Conservation (phyloP, 106 monocot genomes). For the Cymbidium sinense region DNA sequence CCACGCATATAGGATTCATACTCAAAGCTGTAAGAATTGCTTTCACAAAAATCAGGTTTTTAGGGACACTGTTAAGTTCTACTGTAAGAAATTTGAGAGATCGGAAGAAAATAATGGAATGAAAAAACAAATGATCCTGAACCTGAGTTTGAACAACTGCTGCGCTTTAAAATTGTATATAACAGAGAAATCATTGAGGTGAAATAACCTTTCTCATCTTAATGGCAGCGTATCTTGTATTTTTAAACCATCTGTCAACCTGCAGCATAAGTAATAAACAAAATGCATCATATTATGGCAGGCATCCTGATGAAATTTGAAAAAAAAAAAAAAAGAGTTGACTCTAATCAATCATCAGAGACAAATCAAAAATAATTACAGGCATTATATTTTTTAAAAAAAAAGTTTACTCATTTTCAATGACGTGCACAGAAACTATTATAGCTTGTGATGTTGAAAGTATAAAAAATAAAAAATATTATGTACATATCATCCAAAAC, state of each 20-base stretch:
- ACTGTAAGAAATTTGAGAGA: background rate
- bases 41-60: background rate
- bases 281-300: background rate
- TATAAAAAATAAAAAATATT: too few relatives aligned
- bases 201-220: constrained; percentile 51
- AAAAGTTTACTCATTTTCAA: background rate
- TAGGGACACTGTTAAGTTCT: background rate
- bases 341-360: background rate
- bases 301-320: background rate
- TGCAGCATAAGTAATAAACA: constrained; percentile 14
- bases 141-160: background rate
- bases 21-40: background rate
- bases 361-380: background rate
- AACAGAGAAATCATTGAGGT: background rate
- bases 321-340: background rate
- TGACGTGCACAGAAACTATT: too few relatives aligned
- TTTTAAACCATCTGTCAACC: constrained; percentile 77
- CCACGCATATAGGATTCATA: background rate
- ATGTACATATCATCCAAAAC: too few relatives aligned
- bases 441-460: too few relatives aligned
- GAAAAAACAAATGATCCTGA: background rate
- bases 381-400: background rate
- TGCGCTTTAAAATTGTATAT: background rate
- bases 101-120: background rate
- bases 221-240: constrained; percentile 70